phyloP scores from a whole-genome alignment of 2,329 filamentous ascomycete species.

The Penicillium sp. region DNA sequence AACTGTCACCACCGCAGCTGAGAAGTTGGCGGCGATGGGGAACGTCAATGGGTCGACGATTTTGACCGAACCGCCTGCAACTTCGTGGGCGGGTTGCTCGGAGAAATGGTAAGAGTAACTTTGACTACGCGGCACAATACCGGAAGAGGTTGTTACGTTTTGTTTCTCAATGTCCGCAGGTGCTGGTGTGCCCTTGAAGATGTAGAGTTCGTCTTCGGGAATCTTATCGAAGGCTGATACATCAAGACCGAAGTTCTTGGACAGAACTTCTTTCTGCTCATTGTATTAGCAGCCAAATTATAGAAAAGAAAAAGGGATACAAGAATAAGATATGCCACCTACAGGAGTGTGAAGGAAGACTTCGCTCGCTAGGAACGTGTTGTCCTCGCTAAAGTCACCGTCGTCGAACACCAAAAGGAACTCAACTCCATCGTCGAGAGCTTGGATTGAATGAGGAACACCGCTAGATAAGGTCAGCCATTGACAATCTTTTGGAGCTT shows the following conservation, averaged over 20 bases:
- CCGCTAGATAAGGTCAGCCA: conserved; percentile 44
- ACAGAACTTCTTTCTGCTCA: conserved; percentile 49
- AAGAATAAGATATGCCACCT: background rate
- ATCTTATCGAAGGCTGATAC: conserved; percentile 60
- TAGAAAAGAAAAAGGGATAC: background rate
- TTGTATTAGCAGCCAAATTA: background rate
- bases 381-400: conserved; percentile 65
- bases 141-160: conserved; percentile 58
- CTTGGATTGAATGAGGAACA: conserved; percentile 75
- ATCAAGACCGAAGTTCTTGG: conserved; percentile 56
- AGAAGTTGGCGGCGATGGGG: conserved; percentile 70
- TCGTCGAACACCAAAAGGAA: conserved; percentile 66
- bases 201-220: conserved; percentile 70
- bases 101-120: conserved; percentile 72
- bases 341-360: conserved; percentile 52
- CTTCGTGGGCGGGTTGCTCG: conserved; percentile 65
- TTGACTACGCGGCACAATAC: conserved; percentile 66
- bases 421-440: conserved; percentile 66
- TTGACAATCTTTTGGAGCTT: background rate
- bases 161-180: conserved; percentile 68
- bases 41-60: conserved; percentile 78
- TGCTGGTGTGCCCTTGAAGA: conserved; percentile 68
- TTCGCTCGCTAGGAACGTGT: conserved; percentile 72
- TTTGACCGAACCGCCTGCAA: conserved; percentile 69
- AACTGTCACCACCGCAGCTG: conserved; percentile 71